These are phyloP conservation scores for Naganishia albida DNA, from an alignment of 1,284 basidiomycete genomes.

Conservation along the genomic window DNA sequence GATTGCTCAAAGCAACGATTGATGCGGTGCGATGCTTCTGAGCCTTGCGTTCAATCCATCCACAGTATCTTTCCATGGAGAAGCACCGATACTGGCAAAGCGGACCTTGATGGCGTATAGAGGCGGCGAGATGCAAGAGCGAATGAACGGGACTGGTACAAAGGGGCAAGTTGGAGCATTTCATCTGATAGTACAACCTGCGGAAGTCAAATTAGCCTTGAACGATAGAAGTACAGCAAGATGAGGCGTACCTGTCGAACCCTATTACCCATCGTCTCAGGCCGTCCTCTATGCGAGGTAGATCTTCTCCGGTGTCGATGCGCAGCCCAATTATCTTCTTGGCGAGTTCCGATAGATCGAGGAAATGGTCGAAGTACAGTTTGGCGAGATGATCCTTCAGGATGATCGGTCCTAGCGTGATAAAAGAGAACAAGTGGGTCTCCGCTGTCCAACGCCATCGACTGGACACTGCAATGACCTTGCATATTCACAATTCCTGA, in stretches of 20 bases:
- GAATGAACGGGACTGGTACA: not conserved
- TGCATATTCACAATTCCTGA: too few relatives aligned
- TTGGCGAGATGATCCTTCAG: not conserved
- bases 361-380: constrained; percentile 2
- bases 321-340: not conserved
- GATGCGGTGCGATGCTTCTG: not conserved
- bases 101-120: not conserved
- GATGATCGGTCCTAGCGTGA: not conserved
- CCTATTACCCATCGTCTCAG: not conserved
- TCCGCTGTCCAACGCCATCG: constrained; percentile 1
- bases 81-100: not conserved
- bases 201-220: not conserved
- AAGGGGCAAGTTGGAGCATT: not conserved
- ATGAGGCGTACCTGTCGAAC: not conserved
- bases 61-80: constrained; percentile 3
- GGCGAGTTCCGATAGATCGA: not conserved
- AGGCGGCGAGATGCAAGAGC: not conserved
- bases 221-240: not conserved
- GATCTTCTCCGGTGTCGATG: not conserved
- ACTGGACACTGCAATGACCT: too few relatives aligned
- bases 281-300: not conserved
- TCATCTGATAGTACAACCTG: not conserved
- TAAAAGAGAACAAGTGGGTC: not conserved
- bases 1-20: not conserved
- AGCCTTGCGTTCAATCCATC: constrained; percentile 1